phyloP scores from a whole-genome alignment of 352 stramenopile genomes.

The Thalassiosira exigua region DNA sequence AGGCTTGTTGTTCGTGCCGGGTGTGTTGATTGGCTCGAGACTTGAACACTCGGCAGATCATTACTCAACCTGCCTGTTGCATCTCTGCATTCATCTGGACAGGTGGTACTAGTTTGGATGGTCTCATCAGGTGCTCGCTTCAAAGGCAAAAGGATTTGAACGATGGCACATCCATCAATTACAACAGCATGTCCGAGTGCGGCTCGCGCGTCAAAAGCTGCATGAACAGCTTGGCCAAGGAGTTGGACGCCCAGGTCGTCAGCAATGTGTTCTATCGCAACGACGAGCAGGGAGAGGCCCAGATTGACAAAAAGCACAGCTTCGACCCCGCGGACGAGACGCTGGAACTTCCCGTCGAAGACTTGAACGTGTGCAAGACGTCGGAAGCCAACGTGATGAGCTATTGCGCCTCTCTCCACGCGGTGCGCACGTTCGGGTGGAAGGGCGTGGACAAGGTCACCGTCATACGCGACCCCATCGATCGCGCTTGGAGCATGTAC shows the following conservation, averaged over 20 bases:
- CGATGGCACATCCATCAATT: constrained; percentile 38
- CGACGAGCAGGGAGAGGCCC: constrained; percentile 31
- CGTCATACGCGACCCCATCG: constrained; percentile 55
- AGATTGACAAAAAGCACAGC: constrained; percentile 17
- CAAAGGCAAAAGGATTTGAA: constrained; percentile 33
- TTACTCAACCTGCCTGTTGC: too few relatives aligned
- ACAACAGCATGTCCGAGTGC: constrained; percentile 50
- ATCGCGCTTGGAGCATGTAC: constrained; percentile 65
- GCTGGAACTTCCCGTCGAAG: constrained; percentile 25
- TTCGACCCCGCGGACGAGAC: constrained; percentile 52
- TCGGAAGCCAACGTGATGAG: constrained; percentile 54
- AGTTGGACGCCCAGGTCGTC: constrained; percentile 39
- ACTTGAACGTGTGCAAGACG: constrained; percentile 51
- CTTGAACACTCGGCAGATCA: too few relatives aligned
- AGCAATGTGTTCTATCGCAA: constrained; percentile 61
- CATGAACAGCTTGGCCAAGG: constrained; percentile 41
- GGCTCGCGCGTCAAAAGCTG: constrained; percentile 27
- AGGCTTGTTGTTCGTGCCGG: too few relatives aligned
- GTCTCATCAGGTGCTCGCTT: constrained; percentile 42
- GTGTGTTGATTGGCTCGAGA: too few relatives aligned
- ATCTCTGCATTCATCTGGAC: too few relatives aligned
- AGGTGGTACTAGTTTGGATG: constrained; percentile 55
- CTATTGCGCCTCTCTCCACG: constrained; percentile 59
- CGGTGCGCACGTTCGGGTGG: constrained; percentile 56
- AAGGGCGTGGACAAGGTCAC: constrained; percentile 62